A percentile compares a stretch with the other conserved stretches of the same genome.
phyloP scores from a whole-genome alignment of 2,329 filamentous ascomycete genomes.

The Colletotrichum scovillei region DNA sequence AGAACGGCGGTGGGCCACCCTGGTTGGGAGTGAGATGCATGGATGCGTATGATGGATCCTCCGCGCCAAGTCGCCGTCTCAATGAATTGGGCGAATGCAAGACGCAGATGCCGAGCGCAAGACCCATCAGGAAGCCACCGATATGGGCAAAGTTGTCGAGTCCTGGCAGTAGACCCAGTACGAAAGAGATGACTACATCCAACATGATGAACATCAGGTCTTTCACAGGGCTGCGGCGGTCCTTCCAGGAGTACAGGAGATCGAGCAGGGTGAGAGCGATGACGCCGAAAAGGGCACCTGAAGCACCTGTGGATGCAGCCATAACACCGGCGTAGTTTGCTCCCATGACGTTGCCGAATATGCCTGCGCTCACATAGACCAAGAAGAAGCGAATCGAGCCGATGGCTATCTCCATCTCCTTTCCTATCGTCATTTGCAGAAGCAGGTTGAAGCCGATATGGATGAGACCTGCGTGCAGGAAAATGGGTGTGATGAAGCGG shows the following conservation, averaged over 20 bases:
- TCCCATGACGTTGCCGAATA: conserved; percentile 95
- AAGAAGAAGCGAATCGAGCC: conserved; percentile 88
- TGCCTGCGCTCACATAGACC: conserved; percentile 90
- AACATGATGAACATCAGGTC: conserved; percentile 90
- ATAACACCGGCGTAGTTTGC: conserved; percentile 90
- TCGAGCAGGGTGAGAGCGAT: conserved; percentile 90
- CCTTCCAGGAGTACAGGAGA: conserved; percentile 90
- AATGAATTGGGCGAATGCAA: conserved; percentile 88
- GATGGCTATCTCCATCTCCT: conserved; percentile 92
- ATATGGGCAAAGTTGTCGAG: conserved; percentile 98
- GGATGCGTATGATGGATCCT: conserved; percentile 75
- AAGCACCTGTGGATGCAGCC: conserved; percentile 88
- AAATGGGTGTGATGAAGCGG: conserved; percentile 95
- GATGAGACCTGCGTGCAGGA: conserved; percentile 92
- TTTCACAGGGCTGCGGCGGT: conserved; percentile 79
- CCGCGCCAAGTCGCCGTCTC: conserved; percentile 76
- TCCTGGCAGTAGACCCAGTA: conserved; percentile 89
- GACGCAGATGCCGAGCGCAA: conserved; percentile 87
- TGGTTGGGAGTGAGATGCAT: conserved; percentile 65
- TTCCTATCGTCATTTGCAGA: conserved; percentile 87
- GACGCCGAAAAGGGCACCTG: conserved; percentile 90
- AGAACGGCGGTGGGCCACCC: conserved; percentile 61
- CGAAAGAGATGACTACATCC: conserved; percentile 90
- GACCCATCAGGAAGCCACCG: conserved; percentile 92
- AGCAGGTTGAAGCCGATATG: conserved; percentile 97